phyloP scores from a whole-genome alignment of 2,329 filamentous ascomycete species.

The Ophiobolus disseminans region DNA sequence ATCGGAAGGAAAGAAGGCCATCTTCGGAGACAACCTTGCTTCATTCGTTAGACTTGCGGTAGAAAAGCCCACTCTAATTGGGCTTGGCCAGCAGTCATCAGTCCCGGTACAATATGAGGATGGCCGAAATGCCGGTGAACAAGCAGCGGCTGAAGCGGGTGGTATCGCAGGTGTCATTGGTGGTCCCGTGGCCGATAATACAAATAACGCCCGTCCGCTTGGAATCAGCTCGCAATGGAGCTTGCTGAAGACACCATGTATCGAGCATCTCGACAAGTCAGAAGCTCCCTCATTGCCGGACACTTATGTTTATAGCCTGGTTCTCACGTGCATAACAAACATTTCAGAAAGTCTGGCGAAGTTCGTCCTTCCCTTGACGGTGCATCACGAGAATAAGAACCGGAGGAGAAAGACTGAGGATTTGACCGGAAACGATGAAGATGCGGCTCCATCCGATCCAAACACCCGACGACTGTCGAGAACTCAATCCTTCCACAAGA shows the following conservation, averaged over 20 bases:
- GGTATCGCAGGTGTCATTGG: slow-evolving; percentile 87
- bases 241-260: slow-evolving; percentile 81
- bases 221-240: slow-evolving; percentile 96
- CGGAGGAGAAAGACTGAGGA: slow-evolving; percentile 50
- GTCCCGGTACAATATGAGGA: slow-evolving; percentile 71
- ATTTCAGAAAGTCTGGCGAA: slow-evolving; percentile 92
- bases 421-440: slow-evolving; percentile 24
- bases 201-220: slow-evolving; percentile 68
- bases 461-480: slow-evolving; percentile 58
- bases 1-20: slow-evolving; percentile 72
- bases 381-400: slow-evolving; percentile 70
- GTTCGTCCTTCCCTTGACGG: slow-evolving; percentile 89
- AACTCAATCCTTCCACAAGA: slow-evolving; percentile 73
- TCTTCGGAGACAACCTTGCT: slow-evolving; percentile 82
- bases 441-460: slow-evolving; percentile 32
- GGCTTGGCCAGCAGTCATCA: slow-evolving; percentile 86
- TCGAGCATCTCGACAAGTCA: slow-evolving; percentile 92
- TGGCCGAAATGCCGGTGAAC: slow-evolving; percentile 69
- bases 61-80: slow-evolving; percentile 88
- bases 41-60: slow-evolving; percentile 91
- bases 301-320: slow-evolving; percentile 90
- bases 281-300: slow-evolving; percentile 85
- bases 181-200: slow-evolving; percentile 65
- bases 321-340: slow-evolving; percentile 85
- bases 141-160: slow-evolving; percentile 87